phyloP scores from a whole-genome alignment of 2,329 filamentous ascomycete genomes.

The Xylaria digitata region DNA sequence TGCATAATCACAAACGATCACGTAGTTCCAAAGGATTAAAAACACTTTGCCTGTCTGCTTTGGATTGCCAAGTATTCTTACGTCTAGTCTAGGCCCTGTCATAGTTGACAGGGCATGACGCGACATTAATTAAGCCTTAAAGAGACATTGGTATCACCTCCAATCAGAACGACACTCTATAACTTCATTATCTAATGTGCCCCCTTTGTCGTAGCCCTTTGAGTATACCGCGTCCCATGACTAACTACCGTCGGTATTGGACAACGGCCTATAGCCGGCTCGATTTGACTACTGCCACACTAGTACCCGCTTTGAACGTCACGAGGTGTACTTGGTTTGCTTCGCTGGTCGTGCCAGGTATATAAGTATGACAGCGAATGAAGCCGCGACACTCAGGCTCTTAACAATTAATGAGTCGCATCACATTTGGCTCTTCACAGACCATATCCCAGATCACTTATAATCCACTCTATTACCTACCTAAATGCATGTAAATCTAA shows the following conservation, averaged over 20 bases:
- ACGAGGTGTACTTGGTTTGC: not conserved
- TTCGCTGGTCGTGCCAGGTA: not conserved
- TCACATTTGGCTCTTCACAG: not conserved
- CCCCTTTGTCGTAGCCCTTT: not conserved
- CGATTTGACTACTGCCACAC: not conserved
- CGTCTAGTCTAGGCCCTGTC: conserved; percentile 1
- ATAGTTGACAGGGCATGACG: conserved; percentile 16
- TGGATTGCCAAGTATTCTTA: not conserved
- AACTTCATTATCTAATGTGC: not conserved
- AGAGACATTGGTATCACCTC: not conserved
- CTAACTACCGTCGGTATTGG: conserved; percentile 8
- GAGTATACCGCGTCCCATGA: not conserved
- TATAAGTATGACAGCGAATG: not conserved
- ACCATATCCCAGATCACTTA: not conserved
- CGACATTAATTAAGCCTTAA: conserved; percentile 11
- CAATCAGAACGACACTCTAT: conserved; percentile 5
- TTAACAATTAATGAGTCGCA: not conserved
- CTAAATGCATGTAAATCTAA: not conserved
- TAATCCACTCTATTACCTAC: not conserved
- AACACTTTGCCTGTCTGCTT: not conserved
- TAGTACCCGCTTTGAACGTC: conserved; percentile 9
- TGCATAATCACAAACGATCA: not conserved
- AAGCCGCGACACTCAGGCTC: too few relatives aligned
- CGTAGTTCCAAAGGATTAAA: not conserved
- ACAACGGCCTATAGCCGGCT: not conserved